Conservation (phyloP, 1,284 basidiomycete genomes). For the Phenoliferia sp. region DNA sequence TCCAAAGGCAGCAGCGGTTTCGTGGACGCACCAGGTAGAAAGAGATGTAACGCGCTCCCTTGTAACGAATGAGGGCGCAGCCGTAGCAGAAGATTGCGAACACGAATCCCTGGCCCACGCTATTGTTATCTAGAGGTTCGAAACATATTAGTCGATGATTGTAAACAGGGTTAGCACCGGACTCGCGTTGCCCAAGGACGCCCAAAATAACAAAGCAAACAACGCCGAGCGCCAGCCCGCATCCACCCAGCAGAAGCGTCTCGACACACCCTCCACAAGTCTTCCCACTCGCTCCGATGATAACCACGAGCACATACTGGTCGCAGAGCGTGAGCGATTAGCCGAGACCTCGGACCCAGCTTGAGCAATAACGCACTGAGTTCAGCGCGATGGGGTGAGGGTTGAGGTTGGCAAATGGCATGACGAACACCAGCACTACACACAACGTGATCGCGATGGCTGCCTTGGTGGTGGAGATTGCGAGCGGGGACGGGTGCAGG, state of each 20-base stretch:
- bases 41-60: slow-evolving; percentile 12
- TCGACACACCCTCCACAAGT: neutral
- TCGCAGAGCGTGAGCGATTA: too few relatives aligned
- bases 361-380: neutral
- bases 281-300: neutral
- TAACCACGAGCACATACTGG: neutral
- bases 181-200: slow-evolving; percentile 26
- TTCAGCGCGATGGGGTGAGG: neutral
- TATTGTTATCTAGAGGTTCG: slow-evolving; percentile 25
- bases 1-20: neutral
- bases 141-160: neutral
- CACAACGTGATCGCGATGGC: neutral
- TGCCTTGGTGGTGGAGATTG: neutral
- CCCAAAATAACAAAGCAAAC: slow-evolving; percentile 41
- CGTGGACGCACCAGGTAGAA: slow-evolving; percentile 5
- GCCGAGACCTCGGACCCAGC: neutral
- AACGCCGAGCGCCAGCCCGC: slow-evolving; percentile 39
- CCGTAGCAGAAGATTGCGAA: slow-evolving; percentile 30
- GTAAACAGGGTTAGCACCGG: too few relatives aligned
- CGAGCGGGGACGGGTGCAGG: neutral
- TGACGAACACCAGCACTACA: neutral
- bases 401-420: neutral
- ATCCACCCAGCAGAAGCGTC: slow-evolving; percentile 24
- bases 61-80: slow-evolving; percentile 21
- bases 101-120: slow-evolving; percentile 43